Conservation (phyloP, 257 asterid species). For the Solanum chaucha region DNA sequence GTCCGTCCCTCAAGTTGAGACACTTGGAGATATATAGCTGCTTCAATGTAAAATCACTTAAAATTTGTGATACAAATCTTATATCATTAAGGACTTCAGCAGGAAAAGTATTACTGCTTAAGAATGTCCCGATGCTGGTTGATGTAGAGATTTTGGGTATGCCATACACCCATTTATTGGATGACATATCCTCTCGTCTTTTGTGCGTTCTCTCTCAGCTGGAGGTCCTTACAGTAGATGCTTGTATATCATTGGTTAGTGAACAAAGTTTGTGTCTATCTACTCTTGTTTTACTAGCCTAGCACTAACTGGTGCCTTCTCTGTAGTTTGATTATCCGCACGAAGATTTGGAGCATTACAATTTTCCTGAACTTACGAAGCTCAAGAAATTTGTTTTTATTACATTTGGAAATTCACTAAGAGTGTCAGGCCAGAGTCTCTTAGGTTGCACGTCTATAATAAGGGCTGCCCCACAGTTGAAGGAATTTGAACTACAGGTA, state of each 20-base stretch:
- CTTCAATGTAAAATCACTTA: conserved; percentile 13
- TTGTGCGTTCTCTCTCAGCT: conserved; percentile 37
- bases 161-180: conserved; percentile 24
- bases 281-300: not conserved
- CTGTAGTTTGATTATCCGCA: conserved; percentile 1
- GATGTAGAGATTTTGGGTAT: conserved; percentile 11
- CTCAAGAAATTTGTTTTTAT: conserved; percentile 41
- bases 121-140: conserved; percentile 30
- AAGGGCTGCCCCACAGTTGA: conserved; percentile 33
- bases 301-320: not conserved
- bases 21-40: conserved; percentile 27
- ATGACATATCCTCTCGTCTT: conserved; percentile 25
- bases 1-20: conserved; percentile 15
- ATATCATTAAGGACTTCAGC: conserved; percentile 16
- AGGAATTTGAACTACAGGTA: conserved; percentile 42
- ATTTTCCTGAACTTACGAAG: conserved; percentile 34
- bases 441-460: conserved; percentile 38
- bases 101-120: conserved; percentile 1
- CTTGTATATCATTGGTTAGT: conserved; percentile 37
- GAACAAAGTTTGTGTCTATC: not conserved
- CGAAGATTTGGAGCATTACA: conserved; percentile 18
- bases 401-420: conserved; percentile 15
- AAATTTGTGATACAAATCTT: conserved; percentile 25
- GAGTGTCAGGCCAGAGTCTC: conserved; percentile 32
- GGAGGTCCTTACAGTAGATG: conserved; percentile 38